Base-by-base conservation (phyloP, 75 land plant species). In the Sequoiadendron giganteum region DNA sequence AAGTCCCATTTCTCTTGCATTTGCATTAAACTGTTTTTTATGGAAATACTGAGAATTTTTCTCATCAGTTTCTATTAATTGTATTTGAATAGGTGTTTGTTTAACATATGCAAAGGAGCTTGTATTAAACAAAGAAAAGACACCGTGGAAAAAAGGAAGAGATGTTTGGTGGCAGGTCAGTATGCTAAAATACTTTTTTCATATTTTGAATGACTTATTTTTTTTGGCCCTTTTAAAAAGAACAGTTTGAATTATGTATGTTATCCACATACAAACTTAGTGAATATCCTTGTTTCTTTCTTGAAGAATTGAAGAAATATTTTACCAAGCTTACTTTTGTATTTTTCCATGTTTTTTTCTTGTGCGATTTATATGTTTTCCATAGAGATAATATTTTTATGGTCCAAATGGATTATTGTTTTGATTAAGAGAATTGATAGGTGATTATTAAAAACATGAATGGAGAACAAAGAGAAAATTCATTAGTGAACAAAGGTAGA, bases 101-200 rank as follows among this genome's bases (percentile, higher is more conserved):
- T 89, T 98, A 87, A 94, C 92, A 5, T 96, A 91, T 88, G 98
- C 94, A 84, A 97, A 98, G 85, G 79, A 90, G 45, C 88, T 86
- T 58, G 99, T 94, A 21, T 84, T 94, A 89, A 93, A 81, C 40
- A 95, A 96, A 87, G 96, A 95, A 86, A 90, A 65, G 34, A 96
- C 98, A 58, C 88, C 93, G 52, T 98, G 97, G 97, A 87, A 93
- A 76, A 92, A 90, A 43, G 95, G 94, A 89, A 95, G 98, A 89
- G 99, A 98, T 85, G 54, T 95, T 39, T 98, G 99, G 99, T 98
- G 98, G 98, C 97, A 96, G 99, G 99, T 96, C 75, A 77, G 89
- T 10, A 45, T 82, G 13, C n/a, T 40, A 25, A 39, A 68, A 30
- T 25, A n/a, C 28, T 32, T n/a, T 8, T 10, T 43, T 47, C n/a